Conservation (phyloP, 306 rosid species). For the Prunus salicina region DNA sequence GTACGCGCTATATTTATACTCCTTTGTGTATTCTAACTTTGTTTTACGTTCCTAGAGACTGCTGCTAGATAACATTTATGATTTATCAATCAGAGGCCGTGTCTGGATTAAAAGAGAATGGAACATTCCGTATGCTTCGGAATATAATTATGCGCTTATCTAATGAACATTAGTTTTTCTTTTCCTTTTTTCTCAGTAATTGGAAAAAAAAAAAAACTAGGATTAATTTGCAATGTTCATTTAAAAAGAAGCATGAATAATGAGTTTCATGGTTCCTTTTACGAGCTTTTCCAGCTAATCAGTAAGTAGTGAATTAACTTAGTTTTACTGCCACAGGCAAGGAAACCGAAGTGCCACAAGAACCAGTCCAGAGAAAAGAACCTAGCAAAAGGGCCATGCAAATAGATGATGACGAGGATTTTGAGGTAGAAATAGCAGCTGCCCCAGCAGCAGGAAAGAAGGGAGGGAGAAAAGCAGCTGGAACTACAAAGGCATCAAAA, state of each 20-base stretch:
- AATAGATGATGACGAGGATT: slow-evolving; percentile 29
- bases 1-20: slow-evolving; percentile 25
- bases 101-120: too few relatives aligned
- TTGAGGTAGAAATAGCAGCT: slow-evolving; percentile 29
- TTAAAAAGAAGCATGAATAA: background rate
- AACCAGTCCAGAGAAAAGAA: slow-evolving; percentile 47
- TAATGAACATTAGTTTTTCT: background rate
- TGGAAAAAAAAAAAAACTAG: too few relatives aligned
- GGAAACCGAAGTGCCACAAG: slow-evolving; percentile 48
- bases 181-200: too few relatives aligned
- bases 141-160: too few relatives aligned
- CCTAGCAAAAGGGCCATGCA: slow-evolving; percentile 34
- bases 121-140: too few relatives aligned
- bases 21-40: background rate
- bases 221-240: too few relatives aligned
- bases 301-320: background rate
- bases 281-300: background rate
- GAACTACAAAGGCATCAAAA: slow-evolving; percentile 37
- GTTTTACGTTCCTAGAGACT: too few relatives aligned
- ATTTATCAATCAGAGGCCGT: too few relatives aligned
- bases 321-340: slow-evolving; percentile 8
- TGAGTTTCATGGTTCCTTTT: background rate
- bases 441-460: slow-evolving; percentile 45
- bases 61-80: background rate
- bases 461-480: slow-evolving; percentile 61